Evolutionary conservation across 2,329 filamentous ascomycete species (phyloP).

Genomic region (Penicillium carneum): DNA sequence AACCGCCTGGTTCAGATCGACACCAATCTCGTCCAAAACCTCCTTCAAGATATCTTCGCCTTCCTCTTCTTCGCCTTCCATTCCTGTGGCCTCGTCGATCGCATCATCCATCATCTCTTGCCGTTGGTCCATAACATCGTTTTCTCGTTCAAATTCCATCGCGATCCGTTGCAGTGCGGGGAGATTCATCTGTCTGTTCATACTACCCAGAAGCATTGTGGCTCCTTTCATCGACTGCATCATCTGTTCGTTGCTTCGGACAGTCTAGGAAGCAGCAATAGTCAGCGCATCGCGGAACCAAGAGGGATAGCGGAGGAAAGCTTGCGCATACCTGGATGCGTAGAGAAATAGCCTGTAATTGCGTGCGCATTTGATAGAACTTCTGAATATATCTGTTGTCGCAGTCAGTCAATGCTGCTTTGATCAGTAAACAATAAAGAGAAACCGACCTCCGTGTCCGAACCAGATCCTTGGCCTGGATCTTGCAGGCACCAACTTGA

Average conservation of each 20-base stretch:
- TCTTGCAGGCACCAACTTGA: slow-evolving; percentile 97
- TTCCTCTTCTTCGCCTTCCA: slow-evolving; percentile 84
- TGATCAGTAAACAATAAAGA: background rate
- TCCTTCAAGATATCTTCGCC: slow-evolving; percentile 96
- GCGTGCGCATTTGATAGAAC: slow-evolving; percentile 97
- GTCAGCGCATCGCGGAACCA: slow-evolving; percentile 16
- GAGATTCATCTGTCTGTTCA: slow-evolving; percentile 98
- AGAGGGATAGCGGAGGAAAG: slow-evolving; percentile 6
- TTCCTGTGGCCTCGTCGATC: slow-evolving; percentile 93
- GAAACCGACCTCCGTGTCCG: slow-evolving; percentile 75
- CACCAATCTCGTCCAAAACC: slow-evolving; percentile 93
- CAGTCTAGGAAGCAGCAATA: slow-evolving; percentile 67
- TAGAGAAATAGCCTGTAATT: slow-evolving; percentile 92
- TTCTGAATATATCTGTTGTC: slow-evolving; percentile 86
- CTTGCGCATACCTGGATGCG: slow-evolving; percentile 77
- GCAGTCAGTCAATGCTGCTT: slow-evolving; percentile 10
- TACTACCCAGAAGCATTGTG: slow-evolving; percentile 87
- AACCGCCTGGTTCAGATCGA: slow-evolving; percentile 89
- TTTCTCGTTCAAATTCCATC: slow-evolving; percentile 98
- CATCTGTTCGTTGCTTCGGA: slow-evolving; percentile 98
- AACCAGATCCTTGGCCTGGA: slow-evolving; percentile 96
- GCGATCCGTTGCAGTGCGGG: slow-evolving; percentile 93
- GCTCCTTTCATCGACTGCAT: slow-evolving; percentile 99
- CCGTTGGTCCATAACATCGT: slow-evolving; percentile 98
- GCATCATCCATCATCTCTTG: slow-evolving; percentile 99